Percentiles rank a stretch among this genome's conserved stretches.
Evolutionary conservation across 176 grass and related monocot genomes (phyloP).

Genomic region (Hordeum vulgare): MorexV3_pseudomolecules_assembly NC_058519.1:200869397-200869896

Average conservation of each 20-base stretch:
- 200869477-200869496: not conserved
- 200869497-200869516: constrained; percentile 40
- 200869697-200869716: constrained; percentile 55
- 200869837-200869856: constrained; percentile 38
- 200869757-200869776: constrained; percentile 76
- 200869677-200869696: constrained; percentile 52
- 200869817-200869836: constrained; percentile 35
- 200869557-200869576: constrained; percentile 37
- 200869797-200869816: constrained; percentile 44
- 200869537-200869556: constrained; percentile 23
- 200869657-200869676: constrained; percentile 38
- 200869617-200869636: not conserved
- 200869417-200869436: not conserved
- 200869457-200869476: not conserved
- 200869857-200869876: constrained; percentile 26
- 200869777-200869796: constrained; percentile 45
- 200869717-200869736: constrained; percentile 37
- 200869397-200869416: not conserved
- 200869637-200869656: not conserved
- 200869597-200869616: not conserved
- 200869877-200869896: constrained; percentile 1
- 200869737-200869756: constrained; percentile 79
- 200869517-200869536: constrained; percentile 23
- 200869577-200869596: constrained; percentile 33
- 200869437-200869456: constrained; percentile 25